phyloP scores from a whole-genome alignment of 2,329 filamentous ascomycete species.

The Alternaria arbusti region DNA sequence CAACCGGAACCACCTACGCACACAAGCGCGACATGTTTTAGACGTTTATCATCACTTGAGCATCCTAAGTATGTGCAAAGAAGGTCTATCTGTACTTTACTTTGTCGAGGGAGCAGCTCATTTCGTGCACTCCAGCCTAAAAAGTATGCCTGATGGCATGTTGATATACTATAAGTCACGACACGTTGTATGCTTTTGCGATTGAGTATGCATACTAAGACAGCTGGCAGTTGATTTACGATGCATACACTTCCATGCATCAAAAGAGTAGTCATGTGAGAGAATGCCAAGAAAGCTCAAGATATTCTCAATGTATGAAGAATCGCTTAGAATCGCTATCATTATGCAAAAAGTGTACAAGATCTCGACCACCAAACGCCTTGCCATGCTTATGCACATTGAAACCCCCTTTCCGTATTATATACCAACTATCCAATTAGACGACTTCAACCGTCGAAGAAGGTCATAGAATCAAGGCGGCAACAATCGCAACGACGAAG shows the following conservation, averaged over 20 bases:
- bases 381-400: background rate
- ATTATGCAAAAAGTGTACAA: background rate
- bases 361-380: background rate
- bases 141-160: too few species aligned
- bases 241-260: background rate
- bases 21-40: too few species aligned
- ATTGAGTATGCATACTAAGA: too few species aligned
- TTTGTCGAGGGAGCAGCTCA: too few species aligned
- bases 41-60: too few species aligned
- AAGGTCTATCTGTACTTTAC: too few species aligned
- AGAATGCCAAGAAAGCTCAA: background rate
- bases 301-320: background rate
- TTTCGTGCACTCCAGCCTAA: too few species aligned
- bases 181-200: too few species aligned
- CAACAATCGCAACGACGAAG: conserved; percentile 24
- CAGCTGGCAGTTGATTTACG: background rate
- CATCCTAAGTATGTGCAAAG: too few species aligned
- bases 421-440: background rate
- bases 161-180: too few species aligned
- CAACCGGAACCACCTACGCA: too few species aligned
- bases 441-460: background rate
- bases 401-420: background rate
- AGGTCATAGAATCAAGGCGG: conserved; percentile 24
- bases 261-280: background rate
- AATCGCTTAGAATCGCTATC: conserved; percentile 1